Conservation (phyloP, 2,329 filamentous ascomycete species). For the Fusarium sp. region DNA sequence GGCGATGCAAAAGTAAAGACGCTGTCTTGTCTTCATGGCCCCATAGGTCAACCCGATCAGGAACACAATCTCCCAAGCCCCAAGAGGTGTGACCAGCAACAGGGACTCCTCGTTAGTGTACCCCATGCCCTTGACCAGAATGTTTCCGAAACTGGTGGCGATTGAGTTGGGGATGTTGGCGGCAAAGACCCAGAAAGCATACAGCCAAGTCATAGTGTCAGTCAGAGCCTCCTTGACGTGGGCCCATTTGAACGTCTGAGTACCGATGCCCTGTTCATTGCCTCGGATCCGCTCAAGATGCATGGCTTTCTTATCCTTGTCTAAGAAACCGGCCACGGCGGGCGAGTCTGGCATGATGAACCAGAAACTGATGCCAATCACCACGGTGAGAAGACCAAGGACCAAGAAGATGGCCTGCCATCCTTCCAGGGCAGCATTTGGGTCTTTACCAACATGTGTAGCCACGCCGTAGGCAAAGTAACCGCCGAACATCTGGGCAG, state of each 20-base stretch:
- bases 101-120: slow-evolving; percentile 6
- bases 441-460: slow-evolving; percentile 36
- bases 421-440: slow-evolving; percentile 1
- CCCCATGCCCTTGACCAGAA: slow-evolving; percentile 8
- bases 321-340: not conserved
- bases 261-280: slow-evolving; percentile 2
- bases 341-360: slow-evolving; percentile 6
- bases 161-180: slow-evolving; percentile 42
- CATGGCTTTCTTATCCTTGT: slow-evolving; percentile 4
- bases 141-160: slow-evolving; percentile 17
- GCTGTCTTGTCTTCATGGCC: slow-evolving; percentile 6
- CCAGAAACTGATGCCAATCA: slow-evolving; percentile 4
- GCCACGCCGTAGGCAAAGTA: slow-evolving; percentile 44
- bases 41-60: slow-evolving; percentile 3
- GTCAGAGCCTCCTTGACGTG: slow-evolving; percentile 38
- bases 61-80: slow-evolving; percentile 10
- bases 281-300: slow-evolving; percentile 10
- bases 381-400: slow-evolving; percentile 2
- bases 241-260: slow-evolving; percentile 37
- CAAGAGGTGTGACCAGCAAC: slow-evolving; percentile 1
- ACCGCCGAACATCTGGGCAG: slow-evolving; percentile 42
- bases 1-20: slow-evolving; percentile 1
- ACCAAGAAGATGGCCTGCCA: slow-evolving; percentile 9
- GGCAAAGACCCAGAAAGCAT: slow-evolving; percentile 42
- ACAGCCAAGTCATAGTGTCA: slow-evolving; percentile 41